Evolutionary conservation across 768 basidiomycete genomes (phyloP).

Genomic region (Collybia sp.): DNA sequence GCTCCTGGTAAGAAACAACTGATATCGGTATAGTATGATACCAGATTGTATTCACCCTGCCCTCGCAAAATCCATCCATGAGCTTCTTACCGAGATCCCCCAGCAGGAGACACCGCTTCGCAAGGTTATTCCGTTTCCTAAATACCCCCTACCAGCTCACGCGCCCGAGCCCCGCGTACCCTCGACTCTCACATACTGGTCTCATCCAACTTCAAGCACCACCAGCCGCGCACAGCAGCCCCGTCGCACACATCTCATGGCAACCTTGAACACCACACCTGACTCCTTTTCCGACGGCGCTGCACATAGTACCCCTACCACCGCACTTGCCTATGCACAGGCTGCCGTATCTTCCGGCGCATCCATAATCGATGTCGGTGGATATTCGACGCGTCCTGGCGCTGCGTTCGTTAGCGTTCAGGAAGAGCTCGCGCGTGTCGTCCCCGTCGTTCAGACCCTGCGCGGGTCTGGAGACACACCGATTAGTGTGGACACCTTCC

Average conservation of each 20-base stretch:
- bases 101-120: slow-evolving; percentile 45
- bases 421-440: slow-evolving; percentile 71
- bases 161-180: slow-evolving; percentile 24
- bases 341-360: slow-evolving; percentile 53
- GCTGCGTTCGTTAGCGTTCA: slow-evolving; percentile 59
- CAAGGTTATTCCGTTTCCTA: slow-evolving; percentile 75
- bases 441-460: slow-evolving; percentile 64
- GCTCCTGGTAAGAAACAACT: background rate
- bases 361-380: slow-evolving; percentile 87
- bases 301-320: slow-evolving; percentile 41
- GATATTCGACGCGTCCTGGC: slow-evolving; percentile 87
- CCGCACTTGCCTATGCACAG: slow-evolving; percentile 50
- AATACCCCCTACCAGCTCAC: slow-evolving; percentile 34
- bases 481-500: slow-evolving; percentile 87
- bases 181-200: slow-evolving; percentile 48
- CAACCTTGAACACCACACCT: slow-evolving; percentile 88
- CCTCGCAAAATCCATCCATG: slow-evolving; percentile 38
- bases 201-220: slow-evolving; percentile 23
- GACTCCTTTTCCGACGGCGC: slow-evolving; percentile 96
- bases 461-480: slow-evolving; percentile 37
- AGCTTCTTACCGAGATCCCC: slow-evolving; percentile 32
- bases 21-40: slow-evolving; percentile 56
- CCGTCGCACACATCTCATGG: slow-evolving; percentile 73
- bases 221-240: background rate
- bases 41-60: slow-evolving; percentile 69